Evolutionary conservation across 2,329 filamentous ascomycete species (phyloP).

Genomic region (Cladosporium oxysporum): DNA sequence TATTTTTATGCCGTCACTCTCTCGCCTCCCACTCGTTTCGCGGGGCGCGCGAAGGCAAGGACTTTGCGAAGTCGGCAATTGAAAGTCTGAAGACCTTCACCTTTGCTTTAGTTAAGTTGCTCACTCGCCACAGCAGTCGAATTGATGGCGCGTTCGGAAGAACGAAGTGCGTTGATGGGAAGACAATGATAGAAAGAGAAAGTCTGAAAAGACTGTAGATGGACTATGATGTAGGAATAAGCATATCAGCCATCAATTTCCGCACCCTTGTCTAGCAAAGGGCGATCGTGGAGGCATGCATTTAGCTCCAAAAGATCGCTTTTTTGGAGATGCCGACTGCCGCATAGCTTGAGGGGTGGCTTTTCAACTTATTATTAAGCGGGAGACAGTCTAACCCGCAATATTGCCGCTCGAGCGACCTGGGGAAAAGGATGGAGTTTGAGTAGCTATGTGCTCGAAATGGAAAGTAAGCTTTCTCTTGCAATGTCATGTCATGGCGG

Average conservation of each 20-base stretch:
- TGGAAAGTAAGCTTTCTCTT: background rate
- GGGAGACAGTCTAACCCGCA: background rate
- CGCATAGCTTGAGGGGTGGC: background rate
- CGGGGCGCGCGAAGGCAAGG: background rate
- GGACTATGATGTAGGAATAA: background rate
- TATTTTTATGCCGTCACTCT: background rate
- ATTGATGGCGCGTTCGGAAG: background rate
- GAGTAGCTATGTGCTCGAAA: background rate
- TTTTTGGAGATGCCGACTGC: background rate
- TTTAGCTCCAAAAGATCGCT: background rate
- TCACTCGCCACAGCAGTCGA: background rate
- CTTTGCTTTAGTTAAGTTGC: too few species aligned
- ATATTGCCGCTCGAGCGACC: background rate
- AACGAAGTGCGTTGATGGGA: background rate
- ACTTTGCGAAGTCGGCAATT: conserved; percentile 1
- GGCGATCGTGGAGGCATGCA: background rate
- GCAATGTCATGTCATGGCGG: background rate
- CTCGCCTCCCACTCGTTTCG: background rate
- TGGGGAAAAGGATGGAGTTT: background rate
- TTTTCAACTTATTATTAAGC: background rate
- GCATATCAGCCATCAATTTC: background rate
- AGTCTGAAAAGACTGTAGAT: background rate
- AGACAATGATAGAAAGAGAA: background rate
- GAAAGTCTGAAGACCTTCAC: background rate
- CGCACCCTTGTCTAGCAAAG: background rate